phyloP scores from a whole-genome alignment of 805 yeast genomes.

The Candida maltosa region DNA sequence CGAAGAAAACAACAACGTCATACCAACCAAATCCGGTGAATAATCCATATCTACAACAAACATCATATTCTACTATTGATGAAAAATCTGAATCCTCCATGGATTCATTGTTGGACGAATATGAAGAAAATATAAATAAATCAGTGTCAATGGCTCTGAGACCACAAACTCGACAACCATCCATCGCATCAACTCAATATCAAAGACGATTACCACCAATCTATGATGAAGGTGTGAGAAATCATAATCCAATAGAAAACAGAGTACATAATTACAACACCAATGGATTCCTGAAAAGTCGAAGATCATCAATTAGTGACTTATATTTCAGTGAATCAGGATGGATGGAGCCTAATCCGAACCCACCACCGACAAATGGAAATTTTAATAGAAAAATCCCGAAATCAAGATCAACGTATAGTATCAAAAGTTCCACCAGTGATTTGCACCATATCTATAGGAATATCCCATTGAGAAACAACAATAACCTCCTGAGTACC shows the following conservation, averaged over 20 bases:
- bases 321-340: slow-evolving; percentile 41
- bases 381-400: slow-evolving; percentile 9
- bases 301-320: slow-evolving; percentile 39
- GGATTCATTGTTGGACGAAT: slow-evolving; percentile 42
- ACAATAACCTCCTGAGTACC: too few relatives aligned
- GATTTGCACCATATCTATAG: too few relatives aligned
- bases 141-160: slow-evolving; percentile 19
- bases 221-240: slow-evolving; percentile 1
- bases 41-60: slow-evolving; percentile 4
- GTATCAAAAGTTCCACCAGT: slow-evolving; percentile 13
- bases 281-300: slow-evolving; percentile 16
- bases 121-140: slow-evolving; percentile 39
- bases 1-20: slow-evolving; percentile 7
- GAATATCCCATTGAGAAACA: too few relatives aligned
- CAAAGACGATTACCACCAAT: background rate
- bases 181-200: slow-evolving; percentile 3
- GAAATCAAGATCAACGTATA: slow-evolving; percentile 22
- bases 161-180: slow-evolving; percentile 22
- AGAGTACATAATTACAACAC: background rate
- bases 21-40: too few relatives aligned
- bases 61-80: slow-evolving; percentile 5
- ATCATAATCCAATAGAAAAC: slow-evolving; percentile 13
- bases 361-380: slow-evolving; percentile 1
- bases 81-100: slow-evolving; percentile 25
- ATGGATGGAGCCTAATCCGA: slow-evolving; percentile 49